Evolutionary conservation across 805 yeast species (phyloP).

Genomic region (Wickerhamiella nectarea): DNA sequence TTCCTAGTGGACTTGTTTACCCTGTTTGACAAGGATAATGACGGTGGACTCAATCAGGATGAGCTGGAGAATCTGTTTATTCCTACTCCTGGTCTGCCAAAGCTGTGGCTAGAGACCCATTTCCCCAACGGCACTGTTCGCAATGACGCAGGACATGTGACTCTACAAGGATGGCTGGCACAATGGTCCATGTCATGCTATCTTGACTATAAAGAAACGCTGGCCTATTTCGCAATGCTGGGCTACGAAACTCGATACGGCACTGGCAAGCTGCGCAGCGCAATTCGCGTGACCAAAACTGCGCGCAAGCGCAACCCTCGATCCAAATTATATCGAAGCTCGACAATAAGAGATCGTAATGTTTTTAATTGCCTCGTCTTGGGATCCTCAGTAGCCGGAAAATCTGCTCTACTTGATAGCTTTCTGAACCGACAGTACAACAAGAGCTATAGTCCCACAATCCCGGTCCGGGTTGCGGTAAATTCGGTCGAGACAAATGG

Average conservation of each 20-base stretch:
- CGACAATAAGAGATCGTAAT: constrained; percentile 59
- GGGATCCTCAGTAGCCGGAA: constrained; percentile 81
- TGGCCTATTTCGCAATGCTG: constrained; percentile 77
- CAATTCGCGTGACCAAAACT: constrained; percentile 71
- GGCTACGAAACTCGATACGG: constrained; percentile 50
- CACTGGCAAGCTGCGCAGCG: constrained; percentile 29
- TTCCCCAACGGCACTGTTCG: constrained; percentile 84
- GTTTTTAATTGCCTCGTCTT: constrained; percentile 82
- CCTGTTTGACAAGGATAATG: constrained; percentile 85
- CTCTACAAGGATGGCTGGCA: constrained; percentile 96
- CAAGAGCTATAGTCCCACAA: constrained; percentile 66
- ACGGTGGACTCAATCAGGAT: constrained; percentile 74
- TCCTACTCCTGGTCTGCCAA: constrained; percentile 90
- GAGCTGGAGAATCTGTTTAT: constrained; percentile 60
- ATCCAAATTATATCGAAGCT: constrained; percentile 52
- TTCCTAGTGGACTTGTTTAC: constrained; percentile 83
- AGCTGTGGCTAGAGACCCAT: constrained; percentile 67
- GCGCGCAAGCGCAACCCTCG: constrained; percentile 54
- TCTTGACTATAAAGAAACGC: constrained; percentile 66
- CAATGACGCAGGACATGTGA: constrained; percentile 77
- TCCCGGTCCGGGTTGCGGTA: constrained; percentile 67
- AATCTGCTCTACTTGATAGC: constrained; percentile 68
- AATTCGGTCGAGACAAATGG: constrained; percentile 95
- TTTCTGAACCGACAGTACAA: constrained; percentile 64
- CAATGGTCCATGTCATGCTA: constrained; percentile 97